A percentile compares a stretch with the other conserved stretches of the same genome.
Conservation (phyloP, 176 grass and related monocot species). For the Hsuehochloa calcarea region DNA sequence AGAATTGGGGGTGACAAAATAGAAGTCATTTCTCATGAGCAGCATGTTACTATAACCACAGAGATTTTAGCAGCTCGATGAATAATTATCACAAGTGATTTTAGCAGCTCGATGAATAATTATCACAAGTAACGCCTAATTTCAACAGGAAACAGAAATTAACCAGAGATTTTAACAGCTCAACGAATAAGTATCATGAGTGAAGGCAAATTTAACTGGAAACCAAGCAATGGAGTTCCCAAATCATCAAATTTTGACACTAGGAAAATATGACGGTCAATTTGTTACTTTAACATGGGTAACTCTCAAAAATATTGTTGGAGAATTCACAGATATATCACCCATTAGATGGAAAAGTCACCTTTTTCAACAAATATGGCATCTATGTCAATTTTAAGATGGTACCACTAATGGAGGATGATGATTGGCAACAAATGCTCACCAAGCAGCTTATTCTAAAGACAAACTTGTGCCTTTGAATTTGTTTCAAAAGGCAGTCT, state of each 20-base stretch:
- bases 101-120: background rate
- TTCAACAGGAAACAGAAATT: background rate
- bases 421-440: background rate
- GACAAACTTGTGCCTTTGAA: background rate
- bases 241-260: background rate
- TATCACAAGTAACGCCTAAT: background rate
- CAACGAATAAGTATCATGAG: background rate
- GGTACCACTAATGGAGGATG: background rate
- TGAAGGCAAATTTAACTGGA: background rate
- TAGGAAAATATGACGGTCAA: background rate
- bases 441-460: background rate
- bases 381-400: background rate
- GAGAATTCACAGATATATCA: background rate
- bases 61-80: background rate
- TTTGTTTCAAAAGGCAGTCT: background rate
- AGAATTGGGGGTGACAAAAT: background rate
- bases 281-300: background rate
- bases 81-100: background rate
- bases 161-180: background rate
- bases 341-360: background rate
- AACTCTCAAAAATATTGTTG: background rate
- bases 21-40: background rate
- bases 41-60: background rate
- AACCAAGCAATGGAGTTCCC: background rate
- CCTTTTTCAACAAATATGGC: background rate